Evolutionary conservation across 306 rosid genomes (phyloP).

Genomic region (Cucurbita maxima): DNA sequence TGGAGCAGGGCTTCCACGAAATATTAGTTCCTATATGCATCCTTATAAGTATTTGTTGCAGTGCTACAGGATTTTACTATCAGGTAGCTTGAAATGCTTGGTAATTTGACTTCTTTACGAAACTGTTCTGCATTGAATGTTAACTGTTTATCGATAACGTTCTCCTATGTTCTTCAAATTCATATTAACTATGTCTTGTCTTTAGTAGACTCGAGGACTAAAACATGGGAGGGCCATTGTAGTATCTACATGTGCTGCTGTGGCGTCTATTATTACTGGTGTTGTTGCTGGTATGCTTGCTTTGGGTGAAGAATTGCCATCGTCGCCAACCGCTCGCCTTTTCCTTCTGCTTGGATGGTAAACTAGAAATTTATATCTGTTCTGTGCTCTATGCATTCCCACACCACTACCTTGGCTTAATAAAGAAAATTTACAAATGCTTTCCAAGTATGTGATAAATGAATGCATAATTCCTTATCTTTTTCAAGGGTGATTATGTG

Average conservation of each 20-base stretch:
- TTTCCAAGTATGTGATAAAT: background rate
- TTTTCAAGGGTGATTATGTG: background rate
- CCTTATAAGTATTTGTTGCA: constrained; percentile 49
- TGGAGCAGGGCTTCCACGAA: constrained; percentile 80
- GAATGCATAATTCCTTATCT: background rate
- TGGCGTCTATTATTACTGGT: constrained; percentile 91
- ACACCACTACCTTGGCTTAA: background rate
- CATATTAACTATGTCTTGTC: background rate
- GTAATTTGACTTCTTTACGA: constrained; percentile 1
- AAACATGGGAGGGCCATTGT: constrained; percentile 94
- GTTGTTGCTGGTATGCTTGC: constrained; percentile 98
- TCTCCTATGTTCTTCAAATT: background rate
- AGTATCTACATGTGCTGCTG: constrained; percentile 89
- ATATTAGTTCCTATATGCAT: constrained; percentile 73
- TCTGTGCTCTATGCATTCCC: background rate
- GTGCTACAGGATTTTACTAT: constrained; percentile 79
- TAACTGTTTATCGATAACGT: background rate
- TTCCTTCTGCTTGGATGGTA: constrained; percentile 90
- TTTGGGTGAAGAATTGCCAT: constrained; percentile 79
- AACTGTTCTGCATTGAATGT: background rate
- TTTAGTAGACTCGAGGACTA: constrained; percentile 69
- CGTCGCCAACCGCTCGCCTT: constrained; percentile 68
- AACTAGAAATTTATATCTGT: background rate
- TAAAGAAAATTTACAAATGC: background rate
- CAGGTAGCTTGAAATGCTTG: constrained; percentile 38